Evolutionary conservation across 2,329 filamentous ascomycete genomes (phyloP).

Genomic region (Monascus ruber): DNA sequence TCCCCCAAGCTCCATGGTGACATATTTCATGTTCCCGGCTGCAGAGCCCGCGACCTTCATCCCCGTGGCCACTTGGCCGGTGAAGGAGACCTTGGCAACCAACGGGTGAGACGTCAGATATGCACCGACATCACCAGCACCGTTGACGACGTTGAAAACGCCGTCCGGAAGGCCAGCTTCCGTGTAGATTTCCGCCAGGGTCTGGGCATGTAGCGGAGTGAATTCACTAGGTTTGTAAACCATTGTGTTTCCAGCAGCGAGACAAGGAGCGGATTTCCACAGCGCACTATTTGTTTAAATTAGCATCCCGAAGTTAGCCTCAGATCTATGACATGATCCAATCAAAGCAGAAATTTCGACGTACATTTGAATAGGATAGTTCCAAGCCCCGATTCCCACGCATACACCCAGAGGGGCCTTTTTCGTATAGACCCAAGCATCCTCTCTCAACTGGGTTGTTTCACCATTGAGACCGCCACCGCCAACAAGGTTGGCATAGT

Average conservation of each 20-base stretch:
- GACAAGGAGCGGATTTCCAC: conserved; percentile 78
- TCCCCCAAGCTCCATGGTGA: conserved; percentile 85
- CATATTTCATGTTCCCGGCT: conserved; percentile 71
- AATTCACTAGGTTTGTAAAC: conserved; percentile 85
- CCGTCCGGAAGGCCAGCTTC: conserved; percentile 70
- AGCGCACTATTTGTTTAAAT: conserved; percentile 41
- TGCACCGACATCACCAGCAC: conserved; percentile 64
- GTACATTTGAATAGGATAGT: conserved; percentile 77
- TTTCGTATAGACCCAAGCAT: conserved; percentile 72
- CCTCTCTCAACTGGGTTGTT: conserved; percentile 59
- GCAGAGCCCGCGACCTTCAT: conserved; percentile 69
- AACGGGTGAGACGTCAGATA: conserved; percentile 60
- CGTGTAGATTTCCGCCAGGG: conserved; percentile 62
- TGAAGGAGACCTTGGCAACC: conserved; percentile 82
- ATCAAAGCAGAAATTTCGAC: conserved; percentile 1
- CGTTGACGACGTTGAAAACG: conserved; percentile 80
- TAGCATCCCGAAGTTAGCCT: too few relatives aligned
- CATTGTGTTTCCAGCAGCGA: conserved; percentile 81
- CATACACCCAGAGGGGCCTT: conserved; percentile 77
- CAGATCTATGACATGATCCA: too few relatives aligned
- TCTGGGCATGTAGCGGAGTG: conserved; percentile 69
- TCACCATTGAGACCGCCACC: conserved; percentile 72
- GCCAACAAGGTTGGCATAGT: conserved; percentile 69
- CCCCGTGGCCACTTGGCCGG: conserved; percentile 73
- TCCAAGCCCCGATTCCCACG: conserved; percentile 81